Evolutionary conservation across 768 basidiomycete species (phyloP).

Genomic region (Tulasnella sp.): DNA sequence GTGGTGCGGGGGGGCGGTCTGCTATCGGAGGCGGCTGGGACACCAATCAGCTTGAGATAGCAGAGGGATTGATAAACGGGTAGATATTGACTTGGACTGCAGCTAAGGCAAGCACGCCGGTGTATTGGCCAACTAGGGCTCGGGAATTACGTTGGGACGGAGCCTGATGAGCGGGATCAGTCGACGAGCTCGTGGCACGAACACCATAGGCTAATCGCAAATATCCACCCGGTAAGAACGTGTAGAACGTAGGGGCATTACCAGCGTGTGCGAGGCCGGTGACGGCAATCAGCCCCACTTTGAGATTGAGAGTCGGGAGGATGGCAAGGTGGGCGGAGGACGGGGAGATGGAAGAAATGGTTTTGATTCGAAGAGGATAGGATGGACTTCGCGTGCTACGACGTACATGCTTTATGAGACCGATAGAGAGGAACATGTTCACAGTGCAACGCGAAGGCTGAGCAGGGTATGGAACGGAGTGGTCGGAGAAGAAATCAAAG

Average conservation of each 20-base stretch:
- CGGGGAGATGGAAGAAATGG: too few species aligned
- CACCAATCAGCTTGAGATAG: neutral
- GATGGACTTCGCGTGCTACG: too few species aligned
- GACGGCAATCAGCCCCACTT: neutral
- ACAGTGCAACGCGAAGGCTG: too few species aligned
- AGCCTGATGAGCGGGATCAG: neutral
- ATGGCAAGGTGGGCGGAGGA: too few species aligned
- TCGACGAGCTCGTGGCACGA: neutral
- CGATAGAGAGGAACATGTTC: too few species aligned
- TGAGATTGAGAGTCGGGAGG: constrained; percentile 3
- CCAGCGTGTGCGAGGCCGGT: neutral
- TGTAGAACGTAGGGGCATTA: constrained; percentile 24
- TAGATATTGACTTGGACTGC: constrained; percentile 19
- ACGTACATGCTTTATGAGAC: too few species aligned
- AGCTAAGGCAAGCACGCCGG: constrained; percentile 32
- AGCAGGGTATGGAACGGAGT: too few species aligned
- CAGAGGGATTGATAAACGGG: neutral
- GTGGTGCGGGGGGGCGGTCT: too few species aligned
- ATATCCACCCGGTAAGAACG: neutral
- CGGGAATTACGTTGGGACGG: constrained; percentile 28
- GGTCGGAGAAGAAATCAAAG: too few species aligned
- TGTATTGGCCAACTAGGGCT: neutral
- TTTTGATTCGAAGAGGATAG: too few species aligned
- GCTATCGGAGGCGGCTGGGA: too few species aligned
- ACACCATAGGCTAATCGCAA: neutral